A percentile compares a stretch with the other conserved stretches of the same genome.
phyloP scores from a whole-genome alignment of 768 basidiomycete genomes.

The Amyloporia xantha region DNA sequence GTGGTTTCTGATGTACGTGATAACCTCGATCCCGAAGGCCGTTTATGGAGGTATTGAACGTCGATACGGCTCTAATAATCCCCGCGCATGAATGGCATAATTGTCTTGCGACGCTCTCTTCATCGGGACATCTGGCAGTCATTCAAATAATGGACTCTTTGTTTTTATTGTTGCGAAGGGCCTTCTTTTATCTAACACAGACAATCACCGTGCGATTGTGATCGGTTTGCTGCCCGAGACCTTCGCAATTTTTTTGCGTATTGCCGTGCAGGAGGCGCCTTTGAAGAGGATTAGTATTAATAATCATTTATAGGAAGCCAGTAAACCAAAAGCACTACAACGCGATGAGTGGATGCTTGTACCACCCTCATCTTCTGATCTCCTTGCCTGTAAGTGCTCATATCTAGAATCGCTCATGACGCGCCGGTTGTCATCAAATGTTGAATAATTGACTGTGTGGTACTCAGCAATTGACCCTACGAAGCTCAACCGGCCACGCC shows the following conservation, averaged over 20 bases:
- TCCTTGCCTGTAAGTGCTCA: constrained; percentile 64
- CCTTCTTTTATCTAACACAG: too few relatives aligned
- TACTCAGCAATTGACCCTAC: constrained; percentile 76
- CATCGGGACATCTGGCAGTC: too few relatives aligned
- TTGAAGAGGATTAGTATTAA: neutral
- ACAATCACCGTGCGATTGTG: neutral
- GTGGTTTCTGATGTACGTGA: too few relatives aligned
- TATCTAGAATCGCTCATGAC: too few relatives aligned
- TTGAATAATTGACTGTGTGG: neutral
- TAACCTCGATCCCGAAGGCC: too few relatives aligned
- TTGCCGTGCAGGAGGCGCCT: neutral
- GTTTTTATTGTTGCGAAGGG: neutral
- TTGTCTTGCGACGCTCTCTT: too few relatives aligned
- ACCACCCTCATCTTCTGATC: constrained; percentile 76
- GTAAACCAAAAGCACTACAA: constrained; percentile 68
- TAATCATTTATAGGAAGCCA: constrained; percentile 47
- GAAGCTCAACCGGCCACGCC: constrained; percentile 64
- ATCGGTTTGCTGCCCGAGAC: too few relatives aligned
- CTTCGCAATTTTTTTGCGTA: neutral
- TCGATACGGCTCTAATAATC: too few relatives aligned
- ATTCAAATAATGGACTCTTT: too few relatives aligned
- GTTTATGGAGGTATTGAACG: too few relatives aligned
- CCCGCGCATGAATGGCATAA: too few relatives aligned
- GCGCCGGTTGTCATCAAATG: too few relatives aligned
- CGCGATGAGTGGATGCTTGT: constrained; percentile 99